Conservation (phyloP, 768 basidiomycete genomes). For the Suillus alpinus region DNA sequence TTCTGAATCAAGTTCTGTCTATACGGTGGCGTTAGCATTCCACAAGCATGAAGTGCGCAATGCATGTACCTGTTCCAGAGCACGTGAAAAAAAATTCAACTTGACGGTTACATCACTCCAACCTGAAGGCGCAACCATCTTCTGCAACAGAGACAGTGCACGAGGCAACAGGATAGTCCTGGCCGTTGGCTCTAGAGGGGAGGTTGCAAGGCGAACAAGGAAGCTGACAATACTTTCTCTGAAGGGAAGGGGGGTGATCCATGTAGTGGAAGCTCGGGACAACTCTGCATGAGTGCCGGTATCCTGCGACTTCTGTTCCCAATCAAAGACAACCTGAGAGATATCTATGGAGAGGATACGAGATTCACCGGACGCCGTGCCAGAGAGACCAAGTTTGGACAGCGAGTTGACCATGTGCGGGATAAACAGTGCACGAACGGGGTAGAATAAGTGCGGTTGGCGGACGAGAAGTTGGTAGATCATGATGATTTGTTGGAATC, state of each 20-base stretch:
- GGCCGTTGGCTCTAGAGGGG: slow-evolving; percentile 46
- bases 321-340: slow-evolving; percentile 86
- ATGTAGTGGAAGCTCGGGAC: slow-evolving; percentile 33
- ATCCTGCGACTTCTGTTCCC: slow-evolving; percentile 71
- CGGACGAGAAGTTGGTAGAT: slow-evolving; percentile 93
- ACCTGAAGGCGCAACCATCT: slow-evolving; percentile 77
- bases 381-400: slow-evolving; percentile 79
- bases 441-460: slow-evolving; percentile 88
- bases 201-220: slow-evolving; percentile 86
- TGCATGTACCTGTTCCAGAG: slow-evolving; percentile 70
- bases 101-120: slow-evolving; percentile 94
- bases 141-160: slow-evolving; percentile 64
- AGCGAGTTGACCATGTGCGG: slow-evolving; percentile 92
- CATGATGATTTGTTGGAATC: slow-evolving; percentile 63
- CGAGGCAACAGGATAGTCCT: slow-evolving; percentile 52
- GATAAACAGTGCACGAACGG: slow-evolving; percentile 88
- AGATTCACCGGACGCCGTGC: slow-evolving; percentile 70
- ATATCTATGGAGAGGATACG: slow-evolving; percentile 88
- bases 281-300: slow-evolving; percentile 24
- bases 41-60: neutral
- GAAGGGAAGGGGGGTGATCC: slow-evolving; percentile 76
- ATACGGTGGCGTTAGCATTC: slow-evolving; percentile 9
- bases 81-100: slow-evolving; percentile 82
- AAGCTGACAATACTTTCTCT: slow-evolving; percentile 94
- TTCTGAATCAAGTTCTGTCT: slow-evolving; percentile 76